Base-by-base conservation (phyloP, 805 yeast genomes). In the Candida nemodendra region DNA sequence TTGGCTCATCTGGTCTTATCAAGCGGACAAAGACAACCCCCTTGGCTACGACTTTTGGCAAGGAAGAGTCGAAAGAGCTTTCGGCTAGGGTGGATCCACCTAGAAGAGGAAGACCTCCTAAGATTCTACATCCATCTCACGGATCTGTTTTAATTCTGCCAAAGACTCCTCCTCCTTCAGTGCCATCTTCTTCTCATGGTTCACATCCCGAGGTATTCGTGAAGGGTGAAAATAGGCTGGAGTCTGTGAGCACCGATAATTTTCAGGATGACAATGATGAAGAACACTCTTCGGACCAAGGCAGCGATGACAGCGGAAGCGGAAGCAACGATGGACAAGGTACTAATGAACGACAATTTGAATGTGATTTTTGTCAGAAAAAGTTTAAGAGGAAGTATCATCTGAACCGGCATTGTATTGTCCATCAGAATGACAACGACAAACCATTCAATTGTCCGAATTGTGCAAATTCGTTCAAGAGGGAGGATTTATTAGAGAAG, bases 331-430 rank as follows among this genome's bases (percentile, higher is more conserved):
- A 15, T n/a, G 30, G 23, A 14, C 15, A 13, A 14, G 22, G 31
- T 24, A 12, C 19, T n/a, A 14, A 22, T 5, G 47, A 39, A 5
- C 30, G 51, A 7, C 36, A 38, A 8, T 48, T 41, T 24, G 37
- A 38, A 14, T 51, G 55, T 30, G 26, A 17, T 7, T 36, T 32
- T n/a, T 51, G 55, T 24, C 23, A 18, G 16, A 44, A 47, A 23
- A 31, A 38, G 27, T 51, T 51, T 37, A 44, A 45, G 17, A 36
- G 55, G 29, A 47, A 47, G 27, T 51, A 51, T 30, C 53, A 48
- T 32, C 33, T 51, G 29, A 47, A 46, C 35, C 39, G 55, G 27
- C 55, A 51, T 18, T 31, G 35, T 9, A 36, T 47, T 11, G 45
- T 44, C 7, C 55, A 51, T 32, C 35, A 38, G 14, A 48, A 47